A percentile compares a stretch with the other conserved stretches of the same genome.
phyloP scores from a whole-genome alignment of 805 yeast genomes.

The Schwanniomyces sp. region DNA sequence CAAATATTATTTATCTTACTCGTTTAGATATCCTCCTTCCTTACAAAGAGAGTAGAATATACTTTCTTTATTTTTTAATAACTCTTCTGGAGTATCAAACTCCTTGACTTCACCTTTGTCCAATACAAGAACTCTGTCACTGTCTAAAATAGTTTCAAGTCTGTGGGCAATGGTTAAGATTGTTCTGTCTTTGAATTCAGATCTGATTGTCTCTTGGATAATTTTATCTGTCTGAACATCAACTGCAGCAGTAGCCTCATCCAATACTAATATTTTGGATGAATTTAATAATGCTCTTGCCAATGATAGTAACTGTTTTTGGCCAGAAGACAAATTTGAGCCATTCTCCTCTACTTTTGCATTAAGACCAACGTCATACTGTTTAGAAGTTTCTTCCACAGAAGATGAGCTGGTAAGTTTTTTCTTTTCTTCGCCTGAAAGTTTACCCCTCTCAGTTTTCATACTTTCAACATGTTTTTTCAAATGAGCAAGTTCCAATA shows the following conservation, averaged over 20 bases:
- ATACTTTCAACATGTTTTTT: slow-evolving; percentile 29
- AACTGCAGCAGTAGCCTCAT: slow-evolving; percentile 80
- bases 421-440: slow-evolving; percentile 22
- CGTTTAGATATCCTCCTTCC: slow-evolving; percentile 32
- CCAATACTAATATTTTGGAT: slow-evolving; percentile 74
- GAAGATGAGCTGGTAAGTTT: slow-evolving; percentile 40
- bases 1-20: not conserved
- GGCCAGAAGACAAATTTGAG: slow-evolving; percentile 71
- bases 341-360: slow-evolving; percentile 67
- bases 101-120: slow-evolving; percentile 59
- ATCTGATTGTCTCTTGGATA: slow-evolving; percentile 37
- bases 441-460: slow-evolving; percentile 21
- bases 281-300: slow-evolving; percentile 82
- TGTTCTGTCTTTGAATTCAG: slow-evolving; percentile 37
- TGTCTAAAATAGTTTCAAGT: slow-evolving; percentile 41
- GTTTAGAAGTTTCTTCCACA: slow-evolving; percentile 21
- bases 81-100: slow-evolving; percentile 64
- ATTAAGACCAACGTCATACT: slow-evolving; percentile 64
- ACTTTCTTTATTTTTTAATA: slow-evolving; percentile 40
- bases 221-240: slow-evolving; percentile 49
- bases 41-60: slow-evolving; percentile 39
- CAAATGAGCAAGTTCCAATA: slow-evolving; percentile 57
- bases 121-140: slow-evolving; percentile 39
- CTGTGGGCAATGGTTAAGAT: slow-evolving; percentile 44
- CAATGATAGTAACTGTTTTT: slow-evolving; percentile 73